Base-by-base conservation (phyloP, 495 filamentous ascomycete species). In the Penicillium simplicissimum region DNA sequence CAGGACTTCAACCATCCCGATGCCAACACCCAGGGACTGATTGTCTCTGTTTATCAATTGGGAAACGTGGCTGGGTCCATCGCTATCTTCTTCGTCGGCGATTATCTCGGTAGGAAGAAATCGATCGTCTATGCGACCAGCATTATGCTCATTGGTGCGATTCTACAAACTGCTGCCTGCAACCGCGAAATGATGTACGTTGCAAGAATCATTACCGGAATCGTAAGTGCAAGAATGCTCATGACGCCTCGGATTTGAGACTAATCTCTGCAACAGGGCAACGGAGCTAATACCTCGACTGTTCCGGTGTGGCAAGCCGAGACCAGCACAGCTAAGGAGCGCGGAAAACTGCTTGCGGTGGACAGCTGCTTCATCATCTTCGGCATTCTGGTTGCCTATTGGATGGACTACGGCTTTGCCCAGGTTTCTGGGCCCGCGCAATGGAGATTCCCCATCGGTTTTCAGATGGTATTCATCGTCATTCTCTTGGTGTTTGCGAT, bases 361-460 rank as follows among this genome's bases (percentile, higher is more conserved):
- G 83, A 87, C 58, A 76, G 82, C 71, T 79, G 82, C 11, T 63
- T 84, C 60, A 83, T 83, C 56, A 82, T 87, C 57, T 78, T 79
- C 49, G 81, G 65, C 5, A 58, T 65, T 23, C 58, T 59, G n/a
- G 55, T 68, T 13, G 36, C 65, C 8, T 59, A 68, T 49, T 68
- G 65, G 65, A 4, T 68, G 8, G 59, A 53, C 15, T 68, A 57
- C 37, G 62, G 55, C 35, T 34, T 68, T 43, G 57, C 58, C 0
- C 62, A 59, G 23, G 51, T 51, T 15, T 47, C 21, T 34, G 60
- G 63, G 5, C 58, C 56, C 4, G 59, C 61, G 21, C 37, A 52
- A 2, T 68, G 62, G 59, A 55, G 81, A 42, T 74, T 84, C 25
- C 81, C 81, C 1, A 59, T 84, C 3, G 75, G 78, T 10, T 77